Evolutionary conservation across 768 basidiomycete species (phyloP), one percentile per base, ranked within the genome.

Genomic region (Leccinum variicolor): DNA sequence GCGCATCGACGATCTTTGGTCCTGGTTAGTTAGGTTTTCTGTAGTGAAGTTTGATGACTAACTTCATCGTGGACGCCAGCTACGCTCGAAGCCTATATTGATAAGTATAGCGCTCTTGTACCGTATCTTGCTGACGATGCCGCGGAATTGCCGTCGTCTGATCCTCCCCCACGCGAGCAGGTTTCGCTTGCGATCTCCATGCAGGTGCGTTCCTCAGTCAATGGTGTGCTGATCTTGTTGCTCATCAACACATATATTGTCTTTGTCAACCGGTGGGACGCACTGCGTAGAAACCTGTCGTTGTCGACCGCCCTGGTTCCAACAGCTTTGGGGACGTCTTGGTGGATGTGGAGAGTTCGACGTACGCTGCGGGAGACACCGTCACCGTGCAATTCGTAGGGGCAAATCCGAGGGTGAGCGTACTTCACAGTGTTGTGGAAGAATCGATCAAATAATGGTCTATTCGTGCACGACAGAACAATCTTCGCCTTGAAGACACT

Each of bases 11-110:
- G 9, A 77, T 91, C 47, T 91, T 84, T 70, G 90, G 90, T 39
- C 83, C 79, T 57, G 81, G 90, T 90, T 62, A 69, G 85, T 77
- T 4, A n/a, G 19, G 48, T 31, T 53, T 45, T 23, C 21, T 3
- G 7, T 0, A 15, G 4, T 13, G 53, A 23, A 36, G 1, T n/a
- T 1, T 1, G 43, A 17, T 3, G 2, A 6, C 31, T 60, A 31
- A 62, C 51, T 53, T 25, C 6, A 8, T 17, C 15, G 15, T 21
- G 54, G 13, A 53, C 6, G 9, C 49, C 61, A 90, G 88, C 77
- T 62, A 90, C 88, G 2, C 77, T 91, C n/a, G 89, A 90, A 46
- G 85, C 90, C 2, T 92, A 89, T 67, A 87, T 90, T 57, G 79
- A 90, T 70, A 86, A 85, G 65, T 92, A 90, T 69, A 77, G 78